Evolutionary conservation across 352 stramenopile species (phyloP).

Genomic region (Globisporangium abappressorium): DNA sequence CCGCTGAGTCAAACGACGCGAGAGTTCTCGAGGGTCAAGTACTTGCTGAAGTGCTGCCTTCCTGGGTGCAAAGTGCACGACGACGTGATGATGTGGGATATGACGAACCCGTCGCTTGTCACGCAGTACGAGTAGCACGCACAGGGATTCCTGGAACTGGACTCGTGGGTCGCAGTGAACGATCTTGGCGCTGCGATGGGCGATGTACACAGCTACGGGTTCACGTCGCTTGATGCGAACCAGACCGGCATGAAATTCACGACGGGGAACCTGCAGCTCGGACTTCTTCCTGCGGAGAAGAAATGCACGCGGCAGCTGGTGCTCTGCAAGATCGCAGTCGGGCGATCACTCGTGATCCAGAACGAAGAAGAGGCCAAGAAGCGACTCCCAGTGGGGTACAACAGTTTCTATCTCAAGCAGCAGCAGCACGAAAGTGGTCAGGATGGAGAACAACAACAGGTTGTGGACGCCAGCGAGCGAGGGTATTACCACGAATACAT

Average conservation of each 20-base stretch:
- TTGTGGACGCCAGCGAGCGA: conserved; percentile 22
- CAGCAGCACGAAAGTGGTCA: conserved; percentile 10
- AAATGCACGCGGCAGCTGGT: conserved; percentile 52
- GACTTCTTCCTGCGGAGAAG: conserved; percentile 10
- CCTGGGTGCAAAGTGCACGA: conserved; percentile 50
- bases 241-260: conserved; percentile 66
- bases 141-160: conserved; percentile 53
- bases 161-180: conserved; percentile 74
- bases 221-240: conserved; percentile 41
- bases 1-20: conserved; percentile 40
- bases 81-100: conserved; percentile 66
- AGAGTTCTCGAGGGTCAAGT: conserved; percentile 62
- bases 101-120: conserved; percentile 56
- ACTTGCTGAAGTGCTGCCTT: conserved; percentile 64
- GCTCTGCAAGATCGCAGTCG: conserved; percentile 74
- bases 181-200: conserved; percentile 57
- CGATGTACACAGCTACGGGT: conserved; percentile 50
- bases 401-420: conserved; percentile 63
- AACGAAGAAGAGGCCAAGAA: conserved; percentile 42
- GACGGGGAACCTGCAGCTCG: conserved; percentile 52
- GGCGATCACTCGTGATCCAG: conserved; percentile 46
- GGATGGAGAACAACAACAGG: conserved; percentile 11
- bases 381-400: conserved; percentile 53
- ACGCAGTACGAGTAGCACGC: conserved; percentile 56
- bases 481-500: conserved; percentile 78